Evolutionary conservation across 352 stramenopile species (phyloP).

Genomic region (Phytophthora cryptogea): DNA sequence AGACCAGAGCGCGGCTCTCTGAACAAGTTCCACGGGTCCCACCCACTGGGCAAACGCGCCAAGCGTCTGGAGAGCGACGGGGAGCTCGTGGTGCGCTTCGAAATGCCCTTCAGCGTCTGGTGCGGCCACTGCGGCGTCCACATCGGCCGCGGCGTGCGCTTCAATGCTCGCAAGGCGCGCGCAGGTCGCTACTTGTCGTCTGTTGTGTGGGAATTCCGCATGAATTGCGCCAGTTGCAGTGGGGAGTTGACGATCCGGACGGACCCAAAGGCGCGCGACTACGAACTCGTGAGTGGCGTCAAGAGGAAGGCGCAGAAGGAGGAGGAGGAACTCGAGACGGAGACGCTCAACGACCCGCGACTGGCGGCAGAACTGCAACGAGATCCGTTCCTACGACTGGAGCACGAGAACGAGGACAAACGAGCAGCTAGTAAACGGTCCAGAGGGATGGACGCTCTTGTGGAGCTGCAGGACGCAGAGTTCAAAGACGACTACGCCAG

Average conservation of each 20-base stretch:
- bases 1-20: conserved; percentile 85
- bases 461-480: conserved; percentile 60
- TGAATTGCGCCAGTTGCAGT: conserved; percentile 92
- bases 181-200: conserved; percentile 93
- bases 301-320: conserved; percentile 83
- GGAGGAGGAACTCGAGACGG: conserved; percentile 35
- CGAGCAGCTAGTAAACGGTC: conserved; percentile 47
- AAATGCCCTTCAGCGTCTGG: conserved; percentile 97
- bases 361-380: conserved; percentile 42
- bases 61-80: conserved; percentile 82
- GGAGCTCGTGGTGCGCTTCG: conserved; percentile 95
- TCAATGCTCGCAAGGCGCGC: conserved; percentile 96
- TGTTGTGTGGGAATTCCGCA: conserved; percentile 94
- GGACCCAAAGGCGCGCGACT: conserved; percentile 93
- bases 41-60: conserved; percentile 72
- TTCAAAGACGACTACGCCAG: conserved; percentile 74
- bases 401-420: conserved; percentile 82
- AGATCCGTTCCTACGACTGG: conserved; percentile 78
- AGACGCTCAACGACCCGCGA: conserved; percentile 62
- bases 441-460: conserved; percentile 54
- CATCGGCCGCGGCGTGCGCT: conserved; percentile 91
- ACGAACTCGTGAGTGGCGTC: conserved; percentile 90
- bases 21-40: conserved; percentile 80
- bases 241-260: conserved; percentile 93
- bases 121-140: conserved; percentile 74